Base-by-base conservation (phyloP, 2,329 filamentous ascomycete genomes). In the Mycogone perniciosa region DNA sequence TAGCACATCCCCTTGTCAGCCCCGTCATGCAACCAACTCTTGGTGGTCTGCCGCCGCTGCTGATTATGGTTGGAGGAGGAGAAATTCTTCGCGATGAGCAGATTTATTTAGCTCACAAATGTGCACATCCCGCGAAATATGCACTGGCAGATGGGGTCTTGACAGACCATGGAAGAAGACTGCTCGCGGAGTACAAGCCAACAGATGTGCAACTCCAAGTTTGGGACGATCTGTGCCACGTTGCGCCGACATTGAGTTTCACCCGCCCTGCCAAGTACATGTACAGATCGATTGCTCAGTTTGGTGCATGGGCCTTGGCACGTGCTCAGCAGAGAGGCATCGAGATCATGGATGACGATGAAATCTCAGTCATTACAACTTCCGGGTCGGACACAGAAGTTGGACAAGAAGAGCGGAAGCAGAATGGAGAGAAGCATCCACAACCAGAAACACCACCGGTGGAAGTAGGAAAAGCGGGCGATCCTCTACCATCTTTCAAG, bases 251-350 rank as follows among this genome's bases (percentile, higher is more conserved):
- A 0, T 76, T 97, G n/a, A 95, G 89, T 60, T 97, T 96, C 66
- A 97, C 92, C 0, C 80, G 85, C n/a, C 93, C 93, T 1, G 93
- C 92, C 42, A 97, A 97, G 66, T 88, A 87, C 70, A 96, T 97
- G 90, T 97, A 89, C 65, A 81, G 92, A 44, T 88, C 89, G 1
- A 83, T 96, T 47, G 88, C 93, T 0, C 92, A 96, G 59, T 97
- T 99, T 62, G 87, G 90, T 2, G 89, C 91, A 0, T 97, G 91
- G 91, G 86, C 87, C 0, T 76, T 96, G 26, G 89, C 91, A 1
- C 77, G 85, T 57, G 89, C 90, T 0, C 91, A 96, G 63, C 79
- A 89, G 53, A 81, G 79, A 1, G 81, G 82, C 1, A 91, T 96
- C 49, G 87, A 93, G 13, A 92, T 95, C 34, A 67, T 86, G 34